These are phyloP conservation scores for Hordeum marinum DNA, from an alignment of 176 grass and related monocot genomes.

Conservation along the genomic window DNA sequence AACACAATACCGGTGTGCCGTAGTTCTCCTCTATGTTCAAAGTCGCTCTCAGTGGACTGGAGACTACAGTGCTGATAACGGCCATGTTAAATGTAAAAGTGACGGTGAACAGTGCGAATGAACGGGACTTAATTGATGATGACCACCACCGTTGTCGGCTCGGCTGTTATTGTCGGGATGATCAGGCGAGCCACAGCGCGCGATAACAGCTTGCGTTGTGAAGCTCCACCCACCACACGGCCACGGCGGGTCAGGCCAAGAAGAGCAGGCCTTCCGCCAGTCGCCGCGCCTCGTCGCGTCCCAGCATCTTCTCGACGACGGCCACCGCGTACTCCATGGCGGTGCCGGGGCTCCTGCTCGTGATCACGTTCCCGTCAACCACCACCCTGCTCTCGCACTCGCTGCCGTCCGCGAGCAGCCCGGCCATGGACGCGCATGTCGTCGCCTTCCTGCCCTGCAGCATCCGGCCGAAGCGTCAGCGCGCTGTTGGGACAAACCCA, in stretches of 20 bases:
- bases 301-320: conserved; percentile 52
- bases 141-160: too few species aligned
- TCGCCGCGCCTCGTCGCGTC: conserved; percentile 27
- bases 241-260: neutral
- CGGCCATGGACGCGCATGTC: conserved; percentile 24
- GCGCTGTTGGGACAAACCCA: too few species aligned
- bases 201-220: too few species aligned
- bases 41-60: too few species aligned
- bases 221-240: neutral
- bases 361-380: conserved; percentile 61
- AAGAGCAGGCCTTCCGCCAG: conserved; percentile 50
- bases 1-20: too few species aligned
- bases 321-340: conserved; percentile 52
- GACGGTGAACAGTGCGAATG: too few species aligned
- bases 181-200: neutral
- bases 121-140: too few species aligned
- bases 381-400: conserved; percentile 47
- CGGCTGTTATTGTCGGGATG: neutral
- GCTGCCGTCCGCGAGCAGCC: conserved; percentile 27
- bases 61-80: too few species aligned
- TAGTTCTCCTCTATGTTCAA: too few species aligned
- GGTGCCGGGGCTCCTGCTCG: conserved; percentile 49
- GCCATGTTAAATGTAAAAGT: too few species aligned
- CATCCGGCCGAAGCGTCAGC: neutral
- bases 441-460: conserved; percentile 50